Percentiles rank a stretch among this genome's conserved stretches.
phyloP scores from a whole-genome alignment of 2,329 filamentous ascomycete species.

The Colletotrichum musae region DNA sequence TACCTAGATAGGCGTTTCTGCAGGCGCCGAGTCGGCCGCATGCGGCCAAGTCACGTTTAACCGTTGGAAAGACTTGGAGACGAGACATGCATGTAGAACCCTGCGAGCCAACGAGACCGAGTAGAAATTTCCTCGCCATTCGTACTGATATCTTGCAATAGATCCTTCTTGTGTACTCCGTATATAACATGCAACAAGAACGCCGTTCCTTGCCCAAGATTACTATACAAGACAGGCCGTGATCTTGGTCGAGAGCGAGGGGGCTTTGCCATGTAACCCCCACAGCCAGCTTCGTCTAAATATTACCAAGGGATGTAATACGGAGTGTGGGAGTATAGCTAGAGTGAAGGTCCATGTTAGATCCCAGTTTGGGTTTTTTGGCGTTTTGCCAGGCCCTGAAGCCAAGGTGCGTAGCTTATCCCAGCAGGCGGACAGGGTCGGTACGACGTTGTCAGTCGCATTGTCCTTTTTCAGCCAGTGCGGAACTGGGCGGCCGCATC shows the following conservation, averaged over 20 bases:
- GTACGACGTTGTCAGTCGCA: constrained; percentile 19
- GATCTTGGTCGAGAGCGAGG: too few species aligned
- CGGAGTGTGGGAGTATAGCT: too few species aligned
- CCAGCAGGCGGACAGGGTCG: constrained; percentile 20
- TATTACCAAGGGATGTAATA: too few species aligned
- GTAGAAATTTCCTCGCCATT: too few species aligned
- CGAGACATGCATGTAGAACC: background rate
- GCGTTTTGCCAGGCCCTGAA: constrained; percentile 7
- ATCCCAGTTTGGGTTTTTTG: constrained; percentile 3
- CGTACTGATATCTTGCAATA: too few species aligned
- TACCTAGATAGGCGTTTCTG: background rate
- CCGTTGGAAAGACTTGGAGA: constrained; percentile 1
- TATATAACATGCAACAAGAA: too few species aligned
- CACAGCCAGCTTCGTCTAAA: too few species aligned
- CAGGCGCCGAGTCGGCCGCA: background rate
- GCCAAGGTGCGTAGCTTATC: constrained; percentile 31
- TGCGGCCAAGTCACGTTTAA: constrained; percentile 15
- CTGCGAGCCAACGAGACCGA: too few species aligned
- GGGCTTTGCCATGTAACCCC: too few species aligned
- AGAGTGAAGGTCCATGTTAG: background rate
- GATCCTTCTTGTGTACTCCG: too few species aligned
- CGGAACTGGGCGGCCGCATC: constrained; percentile 26
- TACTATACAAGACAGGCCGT: too few species aligned
- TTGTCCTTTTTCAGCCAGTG: constrained; percentile 24
- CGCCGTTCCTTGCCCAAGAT: too few species aligned